A percentile compares a stretch with the other conserved stretches of the same genome.
These are phyloP conservation scores for Cubamyces lactineus DNA, from an alignment of 768 basidiomycete genomes.

Conservation along the genomic window DNA sequence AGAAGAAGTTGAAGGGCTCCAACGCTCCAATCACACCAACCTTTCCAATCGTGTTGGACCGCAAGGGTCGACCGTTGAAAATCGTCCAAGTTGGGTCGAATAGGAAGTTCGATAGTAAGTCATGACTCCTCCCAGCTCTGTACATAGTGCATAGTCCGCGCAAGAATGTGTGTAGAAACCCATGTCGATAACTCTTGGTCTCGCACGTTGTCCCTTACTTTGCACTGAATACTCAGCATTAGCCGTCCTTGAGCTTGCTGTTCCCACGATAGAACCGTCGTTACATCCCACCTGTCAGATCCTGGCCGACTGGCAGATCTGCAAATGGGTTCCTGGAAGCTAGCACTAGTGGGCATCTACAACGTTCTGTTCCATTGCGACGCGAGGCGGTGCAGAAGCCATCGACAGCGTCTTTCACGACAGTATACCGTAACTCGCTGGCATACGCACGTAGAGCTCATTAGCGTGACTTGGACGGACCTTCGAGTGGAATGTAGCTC, in stretches of 20 bases:
- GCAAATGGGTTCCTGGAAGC: too few species aligned
- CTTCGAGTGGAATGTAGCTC: too few species aligned
- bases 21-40: neutral
- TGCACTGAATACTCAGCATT: neutral
- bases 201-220: neutral
- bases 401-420: neutral
- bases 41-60: conserved; percentile 3
- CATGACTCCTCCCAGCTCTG: neutral
- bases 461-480: too few species aligned
- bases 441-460: too few species aligned
- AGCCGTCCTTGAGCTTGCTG: neutral
- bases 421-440: neutral
- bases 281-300: neutral
- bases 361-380: neutral
- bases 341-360: neutral
- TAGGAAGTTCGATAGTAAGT: conserved; percentile 2
- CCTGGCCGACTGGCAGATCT: neutral
- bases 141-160: too few species aligned
- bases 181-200: neutral
- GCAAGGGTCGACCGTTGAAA: neutral
- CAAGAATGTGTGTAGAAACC: too few species aligned
- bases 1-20: neutral
- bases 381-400: conserved; percentile 3
- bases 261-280: neutral
- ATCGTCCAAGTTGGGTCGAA: conserved; percentile 8